Evolutionary conservation across 495 filamentous ascomycete genomes (phyloP).

Genomic region (Umbilicaria muhlenbergii): DNA sequence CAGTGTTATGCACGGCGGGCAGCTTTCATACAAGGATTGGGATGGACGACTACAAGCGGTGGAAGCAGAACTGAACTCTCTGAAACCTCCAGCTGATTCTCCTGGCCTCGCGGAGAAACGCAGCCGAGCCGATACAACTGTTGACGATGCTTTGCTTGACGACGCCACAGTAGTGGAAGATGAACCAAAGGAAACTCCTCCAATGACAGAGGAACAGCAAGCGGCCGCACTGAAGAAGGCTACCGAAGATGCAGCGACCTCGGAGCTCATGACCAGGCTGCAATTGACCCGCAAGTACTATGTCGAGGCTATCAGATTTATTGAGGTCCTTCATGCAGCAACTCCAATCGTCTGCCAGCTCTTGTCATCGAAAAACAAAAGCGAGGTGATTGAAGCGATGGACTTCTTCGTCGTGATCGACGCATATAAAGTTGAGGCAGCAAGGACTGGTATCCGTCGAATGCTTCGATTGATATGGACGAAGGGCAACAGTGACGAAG

Average conservation of each 20-base stretch:
- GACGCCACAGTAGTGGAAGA: conserved; percentile 68
- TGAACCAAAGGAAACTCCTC: conserved; percentile 43
- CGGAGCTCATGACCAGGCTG: conserved; percentile 68
- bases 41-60: conserved; percentile 59
- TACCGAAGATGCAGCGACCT: conserved; percentile 53
- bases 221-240: conserved; percentile 42
- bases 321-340: conserved; percentile 77
- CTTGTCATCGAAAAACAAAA: conserved; percentile 87
- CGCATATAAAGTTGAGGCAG: conserved; percentile 86
- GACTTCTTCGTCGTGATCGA: conserved; percentile 92
- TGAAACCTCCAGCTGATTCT: conserved; percentile 65
- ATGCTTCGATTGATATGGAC: conserved; percentile 99
- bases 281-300: conserved; percentile 85
- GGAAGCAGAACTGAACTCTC: conserved; percentile 61
- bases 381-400: conserved; percentile 96
- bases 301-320: conserved; percentile 80
- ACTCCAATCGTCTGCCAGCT: conserved; percentile 69
- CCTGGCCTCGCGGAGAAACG: conserved; percentile 55
- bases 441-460: conserved; percentile 70
- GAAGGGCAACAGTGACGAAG: conserved; percentile 97
- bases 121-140: conserved; percentile 35
- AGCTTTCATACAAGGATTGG: conserved; percentile 76
- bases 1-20: conserved; percentile 76
- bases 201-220: conserved; percentile 44
- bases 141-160: conserved; percentile 68